A percentile compares a stretch with the other conserved stretches of the same genome.
phyloP scores from a whole-genome alignment of 495 filamentous ascomycete genomes.

The Penicillium egyptiacum region DNA sequence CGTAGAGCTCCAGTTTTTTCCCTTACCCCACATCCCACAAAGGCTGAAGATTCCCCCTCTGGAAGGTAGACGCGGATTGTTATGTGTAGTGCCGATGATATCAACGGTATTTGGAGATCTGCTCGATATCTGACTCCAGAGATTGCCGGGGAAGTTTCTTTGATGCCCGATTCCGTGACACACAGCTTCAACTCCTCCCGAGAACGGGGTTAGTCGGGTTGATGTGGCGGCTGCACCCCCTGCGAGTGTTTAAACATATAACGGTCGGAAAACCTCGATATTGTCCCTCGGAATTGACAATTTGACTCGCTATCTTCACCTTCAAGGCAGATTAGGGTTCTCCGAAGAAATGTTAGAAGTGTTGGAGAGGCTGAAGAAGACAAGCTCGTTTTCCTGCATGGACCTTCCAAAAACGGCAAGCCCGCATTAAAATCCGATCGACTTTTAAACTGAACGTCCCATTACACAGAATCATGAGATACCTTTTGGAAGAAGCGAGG shows the following conservation, averaged over 20 bases:
- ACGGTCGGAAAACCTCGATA: neutral
- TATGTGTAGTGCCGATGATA: slow-evolving; percentile 6
- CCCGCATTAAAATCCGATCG: neutral
- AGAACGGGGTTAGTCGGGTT: too few relatives aligned
- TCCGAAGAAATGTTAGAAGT: neutral
- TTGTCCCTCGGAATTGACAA: neutral
- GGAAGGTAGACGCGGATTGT: slow-evolving; percentile 25
- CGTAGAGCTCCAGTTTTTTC: neutral
- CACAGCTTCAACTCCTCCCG: neutral
- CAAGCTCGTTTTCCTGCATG: slow-evolving; percentile 21
- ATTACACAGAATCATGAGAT: slow-evolving; percentile 5
- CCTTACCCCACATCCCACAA: slow-evolving; percentile 11
- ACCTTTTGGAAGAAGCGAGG: slow-evolving; percentile 16
- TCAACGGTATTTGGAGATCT: slow-evolving; percentile 14
- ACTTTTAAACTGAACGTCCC: neutral
- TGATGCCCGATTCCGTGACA: neutral
- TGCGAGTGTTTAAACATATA: too few relatives aligned
- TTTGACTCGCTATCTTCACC: too few relatives aligned
- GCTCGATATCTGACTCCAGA: neutral
- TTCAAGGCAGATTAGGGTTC: too few relatives aligned
- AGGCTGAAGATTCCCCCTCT: slow-evolving; percentile 20
- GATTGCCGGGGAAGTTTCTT: neutral
- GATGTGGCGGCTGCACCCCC: too few relatives aligned
- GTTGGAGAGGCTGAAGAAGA: slow-evolving; percentile 1
- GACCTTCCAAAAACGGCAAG: slow-evolving; percentile 26